Percentiles rank a stretch among this genome's conserved stretches.
Evolutionary conservation across 768 basidiomycete genomes (phyloP).

Genomic region (Mycena rebaudengoi): DNA sequence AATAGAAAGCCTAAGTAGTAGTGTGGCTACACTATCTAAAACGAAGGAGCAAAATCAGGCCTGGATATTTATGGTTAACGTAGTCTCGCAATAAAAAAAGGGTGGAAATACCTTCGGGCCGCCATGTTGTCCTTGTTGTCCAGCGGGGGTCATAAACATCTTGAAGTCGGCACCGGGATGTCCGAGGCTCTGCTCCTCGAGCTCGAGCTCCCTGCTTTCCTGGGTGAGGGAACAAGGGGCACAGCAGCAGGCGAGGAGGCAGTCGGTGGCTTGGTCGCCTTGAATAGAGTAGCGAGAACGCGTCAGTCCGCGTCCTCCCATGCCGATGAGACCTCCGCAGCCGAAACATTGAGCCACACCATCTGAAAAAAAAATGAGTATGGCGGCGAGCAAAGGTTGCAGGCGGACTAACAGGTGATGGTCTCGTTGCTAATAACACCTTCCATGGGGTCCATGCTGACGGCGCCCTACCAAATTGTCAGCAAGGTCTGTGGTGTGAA

Average conservation of each 20-base stretch:
- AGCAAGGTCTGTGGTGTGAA: neutral
- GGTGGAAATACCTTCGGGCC: neutral
- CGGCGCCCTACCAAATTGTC: slow-evolving; percentile 10
- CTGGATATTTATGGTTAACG: neutral
- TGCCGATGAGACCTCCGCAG: slow-evolving; percentile 23
- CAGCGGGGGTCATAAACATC: slow-evolving; percentile 26
- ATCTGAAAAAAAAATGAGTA: slow-evolving; percentile 5
- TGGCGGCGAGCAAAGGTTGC: neutral
- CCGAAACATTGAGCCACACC: slow-evolving; percentile 26
- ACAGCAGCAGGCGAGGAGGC: slow-evolving; percentile 43
- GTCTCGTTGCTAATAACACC: slow-evolving; percentile 25
- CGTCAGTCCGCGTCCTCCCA: slow-evolving; percentile 23
- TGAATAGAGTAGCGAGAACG: slow-evolving; percentile 43
- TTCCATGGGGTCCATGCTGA: slow-evolving; percentile 29
- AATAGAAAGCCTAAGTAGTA: too few species aligned
- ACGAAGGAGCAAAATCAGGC: too few species aligned
- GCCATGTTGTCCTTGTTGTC: slow-evolving; percentile 10
- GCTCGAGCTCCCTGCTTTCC: slow-evolving; percentile 47
- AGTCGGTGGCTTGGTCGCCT: slow-evolving; percentile 43
- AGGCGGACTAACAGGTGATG: slow-evolving; percentile 22
- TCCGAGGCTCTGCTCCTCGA: slow-evolving; percentile 45
- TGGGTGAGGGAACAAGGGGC: slow-evolving; percentile 50
- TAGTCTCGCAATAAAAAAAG: neutral
- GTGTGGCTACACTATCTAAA: too few species aligned
- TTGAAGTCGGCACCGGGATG: slow-evolving; percentile 26